Evolutionary conservation across 352 stramenopile species (phyloP), one percentile per base, ranked within the genome.

Genomic region (Globisporangium nunn): DNA sequence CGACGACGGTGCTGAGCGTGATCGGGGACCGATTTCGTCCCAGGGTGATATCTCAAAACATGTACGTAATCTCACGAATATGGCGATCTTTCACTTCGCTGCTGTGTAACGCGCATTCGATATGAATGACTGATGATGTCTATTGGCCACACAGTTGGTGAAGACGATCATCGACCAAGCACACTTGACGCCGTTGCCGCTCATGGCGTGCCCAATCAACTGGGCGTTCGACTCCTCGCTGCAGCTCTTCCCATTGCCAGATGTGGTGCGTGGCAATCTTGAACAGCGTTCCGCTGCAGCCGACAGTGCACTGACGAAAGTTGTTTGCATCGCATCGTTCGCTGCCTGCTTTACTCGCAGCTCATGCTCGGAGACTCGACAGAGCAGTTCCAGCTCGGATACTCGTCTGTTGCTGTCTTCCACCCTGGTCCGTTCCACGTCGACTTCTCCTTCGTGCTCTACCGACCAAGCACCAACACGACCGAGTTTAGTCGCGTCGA

Each of bases 151-250:
- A 18, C 46, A 91, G 80, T 57, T 96, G 74, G 72, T 85, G 68
- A 84, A 89, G 70, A 91, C 88, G 55, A 55, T 98, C 11, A 84
- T 98, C 43, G 88, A 97, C 63, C 93, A 98, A 76, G 88, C 85
- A 14, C 93, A 98, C 60, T 70, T 98, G 59, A 95, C 81, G 59
- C 95, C 95, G 7, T 67, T 97, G 39, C 87, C 88, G 37, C 63
- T 97, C 14, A 81, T 91, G 56, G 73, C 78, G 29, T 81, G 78
- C 58, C 93, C 95, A n/a, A 95, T 98, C 59, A 96, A 96, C 64
- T 98, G 92, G 91, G 85, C 93, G 28, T 97, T 93, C 59, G 92
- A 98, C 69, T 81, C 91, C 43, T 79, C 88, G 5, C 63, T 98
- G 44, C 81, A 93, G 53, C 74, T 98, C 15, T 98, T 98, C 67